Base-by-base conservation (phyloP, 176 grass and related monocot genomes). In the Bolboschoenus planiculmis region DNA sequence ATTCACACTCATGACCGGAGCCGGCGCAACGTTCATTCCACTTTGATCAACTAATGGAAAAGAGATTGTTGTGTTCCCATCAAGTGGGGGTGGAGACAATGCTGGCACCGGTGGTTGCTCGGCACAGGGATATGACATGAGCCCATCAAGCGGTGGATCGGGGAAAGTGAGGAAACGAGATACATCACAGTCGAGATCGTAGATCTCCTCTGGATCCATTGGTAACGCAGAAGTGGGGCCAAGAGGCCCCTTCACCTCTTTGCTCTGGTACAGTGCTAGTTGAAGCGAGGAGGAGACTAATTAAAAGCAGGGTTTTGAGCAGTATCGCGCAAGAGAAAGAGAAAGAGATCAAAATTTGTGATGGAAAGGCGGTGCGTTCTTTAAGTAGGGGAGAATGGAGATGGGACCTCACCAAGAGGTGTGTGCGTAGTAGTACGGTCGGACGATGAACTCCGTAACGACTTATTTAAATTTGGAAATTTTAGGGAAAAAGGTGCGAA, bases 101-200 rank as follows among this genome's bases (percentile, higher is more conserved):
- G 48, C 30, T 3, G 37, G 46, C 50, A 14, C 50, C 7, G 18
- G 15, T 53, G 11, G 72, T 54, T 37, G 39, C 43, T 42, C 36
- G 20, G 73, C 50, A 15, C 18, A 4, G 1, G 82, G 68, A 58
- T 36, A 39, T 39, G 61, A 85, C 51, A 74, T 14, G 35, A 85
- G 51, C 15, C 16, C 29, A 46, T 85, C 51, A 10, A 58, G 58
- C 0, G 11, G 7, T 3, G 68, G 71, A 76, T 76, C 71, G 0
- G 76, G 42, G 57, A 81, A 86, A 79, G 63, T 46, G 4, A 80
- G 59, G 29, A 81, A 86, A 48, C 61, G 61, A 77, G 29, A 68
- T 10, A 80, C 46, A 29, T 86, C 84, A 55, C 59, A 65, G 53
- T 86, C 76, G 5, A 77, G 84, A 80, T 86, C 84, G 3, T 86